phyloP scores from a whole-genome alignment of 2,329 filamentous ascomycete genomes.

The Diaporthe humulicola region DNA sequence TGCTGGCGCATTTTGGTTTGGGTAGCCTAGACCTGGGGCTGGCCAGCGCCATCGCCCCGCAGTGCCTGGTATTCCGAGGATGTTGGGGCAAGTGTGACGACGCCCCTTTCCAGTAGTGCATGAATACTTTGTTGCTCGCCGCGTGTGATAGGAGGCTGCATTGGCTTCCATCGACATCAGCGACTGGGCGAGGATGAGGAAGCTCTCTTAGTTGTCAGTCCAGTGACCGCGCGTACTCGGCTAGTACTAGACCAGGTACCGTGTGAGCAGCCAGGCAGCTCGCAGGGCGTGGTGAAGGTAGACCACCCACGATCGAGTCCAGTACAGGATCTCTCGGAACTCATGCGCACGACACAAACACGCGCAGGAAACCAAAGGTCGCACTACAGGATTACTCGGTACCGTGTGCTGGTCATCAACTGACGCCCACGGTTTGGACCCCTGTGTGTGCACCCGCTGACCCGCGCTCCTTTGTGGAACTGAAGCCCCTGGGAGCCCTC shows the following conservation, averaged over 20 bases:
- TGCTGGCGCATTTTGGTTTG: background rate
- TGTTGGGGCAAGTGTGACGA: background rate
- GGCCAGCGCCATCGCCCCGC: background rate
- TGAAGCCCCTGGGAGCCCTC: background rate
- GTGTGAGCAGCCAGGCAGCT: background rate
- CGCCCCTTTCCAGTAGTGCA: conserved; percentile 13
- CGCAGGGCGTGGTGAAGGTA: background rate
- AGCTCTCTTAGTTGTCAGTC: background rate
- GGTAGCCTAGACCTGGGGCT: background rate
- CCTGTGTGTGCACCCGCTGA: conserved; percentile 7
- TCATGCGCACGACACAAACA: background rate
- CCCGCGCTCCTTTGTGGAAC: background rate
- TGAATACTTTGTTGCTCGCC: background rate
- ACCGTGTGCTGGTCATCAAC: background rate
- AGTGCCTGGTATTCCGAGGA: background rate
- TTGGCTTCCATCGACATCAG: background rate
- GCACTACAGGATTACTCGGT: background rate
- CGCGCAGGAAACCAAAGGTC: background rate
- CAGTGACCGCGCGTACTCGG: background rate
- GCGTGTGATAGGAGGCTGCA: background rate
- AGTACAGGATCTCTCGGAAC: background rate
- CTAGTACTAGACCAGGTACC: background rate
- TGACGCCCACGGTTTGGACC: background rate
- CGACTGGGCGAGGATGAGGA: background rate
- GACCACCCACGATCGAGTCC: background rate